These are phyloP conservation scores for Pseudogymnoascus sp. DNA, from an alignment of 2,329 filamentous ascomycete species.

Conservation along the genomic window DNA sequence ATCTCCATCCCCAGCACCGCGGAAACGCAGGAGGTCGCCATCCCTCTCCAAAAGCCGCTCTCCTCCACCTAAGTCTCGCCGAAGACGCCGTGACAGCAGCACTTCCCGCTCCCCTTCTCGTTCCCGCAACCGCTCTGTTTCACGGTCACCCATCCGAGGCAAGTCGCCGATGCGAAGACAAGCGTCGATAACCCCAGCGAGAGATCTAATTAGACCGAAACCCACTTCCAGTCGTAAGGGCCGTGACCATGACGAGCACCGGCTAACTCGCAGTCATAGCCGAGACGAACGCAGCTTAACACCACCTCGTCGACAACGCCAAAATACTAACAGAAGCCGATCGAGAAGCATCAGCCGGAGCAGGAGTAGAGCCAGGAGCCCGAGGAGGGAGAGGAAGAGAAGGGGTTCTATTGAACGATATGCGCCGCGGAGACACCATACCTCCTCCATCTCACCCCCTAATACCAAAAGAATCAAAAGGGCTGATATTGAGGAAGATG, in stretches of 20 bases:
- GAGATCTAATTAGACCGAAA: slow-evolving; percentile 10
- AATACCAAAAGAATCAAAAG: slow-evolving; percentile 44
- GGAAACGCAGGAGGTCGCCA: slow-evolving; percentile 27
- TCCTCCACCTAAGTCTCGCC: slow-evolving; percentile 22
- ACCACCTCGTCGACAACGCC: slow-evolving; percentile 24
- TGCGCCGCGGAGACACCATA: slow-evolving; percentile 40
- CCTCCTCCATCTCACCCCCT: slow-evolving; percentile 42
- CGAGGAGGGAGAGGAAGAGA: slow-evolving; percentile 24
- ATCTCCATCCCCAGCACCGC: slow-evolving; percentile 19
- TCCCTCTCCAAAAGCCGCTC: slow-evolving; percentile 25
- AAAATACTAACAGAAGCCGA: slow-evolving; percentile 22
- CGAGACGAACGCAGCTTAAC: slow-evolving; percentile 24
- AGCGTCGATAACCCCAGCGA: neutral
- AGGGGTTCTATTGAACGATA: slow-evolving; percentile 30
- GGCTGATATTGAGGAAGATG: slow-evolving; percentile 50
- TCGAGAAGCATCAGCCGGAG: slow-evolving; percentile 18
- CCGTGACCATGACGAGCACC: slow-evolving; percentile 26
- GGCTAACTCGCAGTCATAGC: slow-evolving; percentile 29
- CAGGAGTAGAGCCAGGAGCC: neutral
- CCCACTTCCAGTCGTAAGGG: slow-evolving; percentile 20
- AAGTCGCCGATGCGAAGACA: slow-evolving; percentile 5
- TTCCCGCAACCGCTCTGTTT: slow-evolving; percentile 15
- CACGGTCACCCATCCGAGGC: slow-evolving; percentile 6
- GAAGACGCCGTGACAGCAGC: slow-evolving; percentile 22
- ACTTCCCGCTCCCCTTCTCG: slow-evolving; percentile 27